A percentile compares a stretch with the other conserved stretches of the same genome.
These are phyloP conservation scores for Aurifilum marmelostoma DNA, from an alignment of 2,329 filamentous ascomycete species.

Conservation along the genomic window DNA sequence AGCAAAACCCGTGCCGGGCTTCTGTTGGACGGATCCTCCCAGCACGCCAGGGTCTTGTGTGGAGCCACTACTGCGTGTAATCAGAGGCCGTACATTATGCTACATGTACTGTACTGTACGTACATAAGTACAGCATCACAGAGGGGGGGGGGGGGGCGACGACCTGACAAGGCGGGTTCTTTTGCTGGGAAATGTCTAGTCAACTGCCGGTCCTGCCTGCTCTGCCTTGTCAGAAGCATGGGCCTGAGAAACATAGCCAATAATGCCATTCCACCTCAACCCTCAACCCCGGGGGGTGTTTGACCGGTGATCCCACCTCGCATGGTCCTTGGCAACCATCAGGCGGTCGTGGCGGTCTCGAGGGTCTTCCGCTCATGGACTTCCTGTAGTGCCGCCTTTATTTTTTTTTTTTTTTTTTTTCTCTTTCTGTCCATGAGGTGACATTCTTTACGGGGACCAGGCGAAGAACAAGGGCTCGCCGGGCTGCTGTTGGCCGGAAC, in stretches of 20 bases:
- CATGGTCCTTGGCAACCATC: background rate
- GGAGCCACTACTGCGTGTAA: conserved; percentile 8
- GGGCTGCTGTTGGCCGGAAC: background rate
- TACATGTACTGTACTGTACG: background rate
- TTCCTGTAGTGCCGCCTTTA: too few species aligned
- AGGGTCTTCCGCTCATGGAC: too few species aligned
- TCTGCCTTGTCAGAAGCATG: background rate
- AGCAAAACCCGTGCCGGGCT: too few species aligned
- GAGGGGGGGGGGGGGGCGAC: too few species aligned
- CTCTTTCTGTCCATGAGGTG: background rate
- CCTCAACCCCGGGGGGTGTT: too few species aligned
- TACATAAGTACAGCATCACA: background rate
- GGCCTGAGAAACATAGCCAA: conserved; percentile 1
- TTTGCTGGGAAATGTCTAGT: background rate
- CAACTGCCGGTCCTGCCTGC: too few species aligned
- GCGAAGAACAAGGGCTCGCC: background rate
- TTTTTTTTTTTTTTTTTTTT: too few species aligned
- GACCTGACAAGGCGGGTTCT: background rate
- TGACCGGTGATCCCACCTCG: background rate
- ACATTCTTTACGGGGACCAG: background rate
- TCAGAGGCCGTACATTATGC: background rate
- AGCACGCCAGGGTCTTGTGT: conserved; percentile 4
- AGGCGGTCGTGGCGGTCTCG: too few species aligned
- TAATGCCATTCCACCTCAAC: background rate
- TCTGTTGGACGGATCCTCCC: background rate